Evolutionary conservation across 2,329 filamentous ascomycete species (phyloP).

Genomic region (Parastagonospora nodorum): DNA sequence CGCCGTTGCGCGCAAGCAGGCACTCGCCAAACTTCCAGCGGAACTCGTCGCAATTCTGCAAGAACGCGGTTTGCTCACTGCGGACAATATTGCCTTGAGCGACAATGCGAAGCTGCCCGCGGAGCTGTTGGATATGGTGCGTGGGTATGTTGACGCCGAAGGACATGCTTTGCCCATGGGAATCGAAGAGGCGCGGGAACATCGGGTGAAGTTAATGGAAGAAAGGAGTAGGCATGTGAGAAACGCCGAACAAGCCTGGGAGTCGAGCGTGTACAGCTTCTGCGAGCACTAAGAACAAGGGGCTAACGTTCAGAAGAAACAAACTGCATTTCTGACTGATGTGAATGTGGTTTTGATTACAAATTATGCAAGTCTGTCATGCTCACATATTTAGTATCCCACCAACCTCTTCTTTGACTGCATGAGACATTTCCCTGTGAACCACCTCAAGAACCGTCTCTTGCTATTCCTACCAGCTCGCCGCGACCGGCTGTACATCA

Average conservation of each 20-base stretch:
- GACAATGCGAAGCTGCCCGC: slow-evolving; percentile 8
- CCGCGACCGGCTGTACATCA: slow-evolving; percentile 3
- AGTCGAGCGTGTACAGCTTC: slow-evolving; percentile 10
- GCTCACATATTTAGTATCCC: no score
- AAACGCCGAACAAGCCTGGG: slow-evolving; percentile 4
- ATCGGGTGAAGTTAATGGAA: slow-evolving; percentile 17
- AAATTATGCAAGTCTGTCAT: no score
- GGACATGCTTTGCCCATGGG: slow-evolving; percentile 16
- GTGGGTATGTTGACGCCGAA: slow-evolving; percentile 6
- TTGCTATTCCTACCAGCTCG: slow-evolving; percentile 1
- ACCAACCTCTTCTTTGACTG: no score
- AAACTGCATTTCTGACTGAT: no score
- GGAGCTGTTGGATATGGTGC: slow-evolving; percentile 22
- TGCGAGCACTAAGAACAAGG: slow-evolving; percentile 18
- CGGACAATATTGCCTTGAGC: neutral
- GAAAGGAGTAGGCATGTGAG: slow-evolving; percentile 9
- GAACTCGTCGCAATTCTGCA: slow-evolving; percentile 18
- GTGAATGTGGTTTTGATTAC: no score
- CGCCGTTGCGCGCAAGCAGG: neutral
- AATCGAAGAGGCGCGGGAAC: slow-evolving; percentile 19
- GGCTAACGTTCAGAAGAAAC: neutral
- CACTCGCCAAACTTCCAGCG: slow-evolving; percentile 15
- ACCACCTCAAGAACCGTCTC: no score
- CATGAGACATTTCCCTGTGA: no score
- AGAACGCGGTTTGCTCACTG: slow-evolving; percentile 3